Evolutionary conservation across 1,139 yeast genomes (phyloP), one percentile per base, ranked within the genome.

Genomic region (Yamadazyma diospyri): DNA sequence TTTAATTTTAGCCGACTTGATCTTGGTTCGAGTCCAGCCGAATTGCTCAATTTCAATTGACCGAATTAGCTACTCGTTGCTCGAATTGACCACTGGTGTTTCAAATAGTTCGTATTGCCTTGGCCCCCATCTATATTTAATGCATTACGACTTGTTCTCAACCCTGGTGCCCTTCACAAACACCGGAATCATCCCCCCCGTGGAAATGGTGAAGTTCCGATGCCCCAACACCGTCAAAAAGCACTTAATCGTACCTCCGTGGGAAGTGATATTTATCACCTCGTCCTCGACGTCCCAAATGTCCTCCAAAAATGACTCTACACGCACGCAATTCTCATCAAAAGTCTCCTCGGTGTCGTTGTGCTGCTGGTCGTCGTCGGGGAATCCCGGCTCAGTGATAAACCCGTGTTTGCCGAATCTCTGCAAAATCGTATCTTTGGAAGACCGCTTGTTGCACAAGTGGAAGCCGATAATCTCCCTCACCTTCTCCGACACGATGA

Each of bases 381-480:
- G 46, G 39, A 76, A 68, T 1, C 60, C 65, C 0, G 56, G 56
- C 41, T 75, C 81, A 4, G 43, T 44, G 47, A 69, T 42, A 24
- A 48, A 50, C 17, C 45, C 45, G 27, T 38, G 33, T 20, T 35
- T 23, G 2, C 49, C 48, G 29, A 48, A 49, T 20, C 45, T 35
- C 13, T 45, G 40, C 6, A 38, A 35, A 16, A 65, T 55, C 22
- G 36, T 51, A 2, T 53, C 40, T 40, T 61, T 64, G 2, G 69
- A 47, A 1, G 75, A 61, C 34, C 92, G 57, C 48, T 73, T 70
- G 52, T 83, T 87, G 53, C 94, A 83, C 5, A 80, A 59, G 51
- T 83, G 86, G 17, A 61, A 65, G 1, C 92, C 92, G 16, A 78
- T 67, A 2, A 81, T 78, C 51, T 83, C 94, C 33, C 94, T 61